Percentiles rank a stretch among this genome's conserved stretches.
These are phyloP conservation scores for Elsinoe batatas DNA, from an alignment of 2,329 filamentous ascomycete genomes.

Conservation along the genomic window DNA sequence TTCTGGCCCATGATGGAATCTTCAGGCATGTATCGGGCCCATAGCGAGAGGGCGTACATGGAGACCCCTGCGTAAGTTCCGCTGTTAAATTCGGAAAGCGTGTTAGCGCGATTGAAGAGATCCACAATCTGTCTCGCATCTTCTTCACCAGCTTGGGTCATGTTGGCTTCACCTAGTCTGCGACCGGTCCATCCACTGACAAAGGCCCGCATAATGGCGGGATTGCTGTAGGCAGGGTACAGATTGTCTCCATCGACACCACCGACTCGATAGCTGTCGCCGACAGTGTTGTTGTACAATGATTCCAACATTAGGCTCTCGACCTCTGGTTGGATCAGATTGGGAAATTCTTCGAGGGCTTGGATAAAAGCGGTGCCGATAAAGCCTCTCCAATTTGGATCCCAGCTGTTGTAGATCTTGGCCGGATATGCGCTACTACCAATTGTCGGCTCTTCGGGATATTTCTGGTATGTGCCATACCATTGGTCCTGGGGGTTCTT, in stretches of 20 bases:
- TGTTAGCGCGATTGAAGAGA: slow-evolving; percentile 46
- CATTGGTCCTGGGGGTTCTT: slow-evolving; percentile 45
- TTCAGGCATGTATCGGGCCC: slow-evolving; percentile 49
- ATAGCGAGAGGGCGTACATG: slow-evolving; percentile 48
- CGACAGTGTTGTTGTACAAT: slow-evolving; percentile 46
- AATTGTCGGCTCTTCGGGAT: slow-evolving; percentile 49
- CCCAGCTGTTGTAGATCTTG: slow-evolving; percentile 48
- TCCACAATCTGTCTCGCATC: slow-evolving; percentile 48
- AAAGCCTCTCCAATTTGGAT: slow-evolving; percentile 57
- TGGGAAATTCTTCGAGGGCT: slow-evolving; percentile 48
- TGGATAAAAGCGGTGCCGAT: slow-evolving; percentile 50
- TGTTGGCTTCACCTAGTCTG: slow-evolving; percentile 45
- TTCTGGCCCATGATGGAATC: slow-evolving; percentile 45
- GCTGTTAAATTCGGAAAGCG: slow-evolving; percentile 53
- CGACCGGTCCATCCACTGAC: slow-evolving; percentile 50
- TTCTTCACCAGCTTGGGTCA: slow-evolving; percentile 47
- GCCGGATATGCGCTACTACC: slow-evolving; percentile 42
- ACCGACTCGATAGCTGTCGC: slow-evolving; percentile 53
- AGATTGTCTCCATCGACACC: slow-evolving; percentile 52
- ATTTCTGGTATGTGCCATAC: slow-evolving; percentile 45
- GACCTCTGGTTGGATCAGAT: slow-evolving; percentile 35
- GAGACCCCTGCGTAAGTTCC: slow-evolving; percentile 55
- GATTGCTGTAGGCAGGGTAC: slow-evolving; percentile 53
- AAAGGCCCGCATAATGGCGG: slow-evolving; percentile 53
- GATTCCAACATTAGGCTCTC: slow-evolving; percentile 42